Base-by-base conservation (phyloP, 225 moss, liverwort and hornwort species). In the Physcomitrium patens region DNA sequence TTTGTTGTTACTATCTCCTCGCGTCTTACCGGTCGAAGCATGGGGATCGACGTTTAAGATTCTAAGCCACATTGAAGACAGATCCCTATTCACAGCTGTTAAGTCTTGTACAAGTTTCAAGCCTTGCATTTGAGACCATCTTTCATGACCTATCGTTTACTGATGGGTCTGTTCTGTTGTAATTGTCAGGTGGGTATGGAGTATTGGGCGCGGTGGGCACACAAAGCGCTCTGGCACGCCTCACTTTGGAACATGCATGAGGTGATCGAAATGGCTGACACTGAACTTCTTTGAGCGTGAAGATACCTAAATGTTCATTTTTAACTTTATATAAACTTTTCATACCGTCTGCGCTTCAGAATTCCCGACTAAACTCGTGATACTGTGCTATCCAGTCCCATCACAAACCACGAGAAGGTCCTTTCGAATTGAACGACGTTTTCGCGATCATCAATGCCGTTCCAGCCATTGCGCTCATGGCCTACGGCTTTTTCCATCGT, bases 201-300 rank as follows among this genome's bases (percentile, higher is more conserved):
- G 31, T 96, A 73, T 14, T 96, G 96, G 96, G 96, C 96, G 22
- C 82, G 94, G 0, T 96, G 96, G 96, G 96, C 96, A 63, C 96
- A 94, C 58, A 93, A 79, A 81, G 96, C 96, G 20, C 87, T 96
- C 7, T 96, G 92, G 96, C 96, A 96, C 77, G 92, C 88, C 67
- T 96, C 91, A 3, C 81, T 96, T 12, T 96, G 94, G 96, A 83
- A 85, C 42, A 94, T 96, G 96, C 96, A 92, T 67, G 92, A 96
- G 92, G 92, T 88, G 27, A 75, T 41, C 16, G 10, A 3, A 6
- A 11, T 10, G 11, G 0, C 23, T 20, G 1, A 17, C 19, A 20
- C 12, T 53, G 27, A 31, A 12, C 2, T 12, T 37, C 10, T 20
- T 13, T 5, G 7, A 12, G 9, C 19, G 8, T 19, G 7, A 12